A percentile compares a stretch with the other conserved stretches of the same genome.
phyloP scores from a whole-genome alignment of 805 yeast genomes.

The Lipomyces anomalus region DNA sequence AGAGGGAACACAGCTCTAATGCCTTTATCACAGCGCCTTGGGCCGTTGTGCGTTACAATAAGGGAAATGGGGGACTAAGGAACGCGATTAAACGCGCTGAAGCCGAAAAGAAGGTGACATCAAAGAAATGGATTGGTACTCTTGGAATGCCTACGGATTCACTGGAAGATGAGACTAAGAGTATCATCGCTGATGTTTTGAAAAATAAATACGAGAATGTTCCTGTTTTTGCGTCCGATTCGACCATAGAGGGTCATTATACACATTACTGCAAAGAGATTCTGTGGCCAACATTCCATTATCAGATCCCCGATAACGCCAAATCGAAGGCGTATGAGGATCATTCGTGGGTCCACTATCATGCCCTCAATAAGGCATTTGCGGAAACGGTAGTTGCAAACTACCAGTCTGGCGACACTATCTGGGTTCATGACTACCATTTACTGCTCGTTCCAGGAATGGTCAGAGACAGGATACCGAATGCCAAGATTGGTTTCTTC shows the following conservation, averaged over 20 bases:
- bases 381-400: constrained; percentile 67
- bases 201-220: constrained; percentile 47
- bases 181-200: constrained; percentile 43
- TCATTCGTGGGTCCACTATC: constrained; percentile 86
- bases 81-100: constrained; percentile 70
- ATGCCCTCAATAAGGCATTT: constrained; percentile 63
- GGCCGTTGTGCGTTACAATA: constrained; percentile 59
- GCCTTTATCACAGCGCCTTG: constrained; percentile 50
- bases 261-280: constrained; percentile 88
- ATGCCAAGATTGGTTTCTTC: constrained; percentile 86
- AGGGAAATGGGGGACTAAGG: constrained; percentile 83
- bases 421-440: constrained; percentile 96
- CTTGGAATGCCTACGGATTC: constrained; percentile 86
- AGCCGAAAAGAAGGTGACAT: constrained; percentile 32
- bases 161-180: constrained; percentile 52
- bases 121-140: constrained; percentile 78
- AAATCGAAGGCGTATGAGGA: constrained; percentile 92
- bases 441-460: constrained; percentile 77
- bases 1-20: neutral
- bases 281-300: constrained; percentile 91
- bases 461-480: constrained; percentile 69
- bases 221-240: constrained; percentile 69
- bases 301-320: constrained; percentile 93
- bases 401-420: constrained; percentile 64
- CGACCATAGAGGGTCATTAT: constrained; percentile 84